Evolutionary conservation across 1,284 basidiomycete genomes (phyloP).

Genomic region (Cryptococcus sp.): DNA sequence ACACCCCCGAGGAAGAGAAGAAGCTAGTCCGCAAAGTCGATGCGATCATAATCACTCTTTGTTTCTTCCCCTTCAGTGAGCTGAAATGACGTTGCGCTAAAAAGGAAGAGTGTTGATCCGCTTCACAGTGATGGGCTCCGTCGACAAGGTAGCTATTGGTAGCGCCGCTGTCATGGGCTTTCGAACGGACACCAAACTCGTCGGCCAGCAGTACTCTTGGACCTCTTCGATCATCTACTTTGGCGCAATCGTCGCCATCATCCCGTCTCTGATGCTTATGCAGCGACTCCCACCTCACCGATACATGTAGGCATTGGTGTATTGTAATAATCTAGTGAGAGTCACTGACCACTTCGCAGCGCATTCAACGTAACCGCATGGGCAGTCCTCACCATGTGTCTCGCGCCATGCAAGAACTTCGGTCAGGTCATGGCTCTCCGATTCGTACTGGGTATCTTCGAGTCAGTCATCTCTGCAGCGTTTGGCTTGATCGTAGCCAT

Average conservation of each 20-base stretch:
- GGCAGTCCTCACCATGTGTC: slow-evolving; percentile 16
- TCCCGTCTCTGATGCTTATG: slow-evolving; percentile 28
- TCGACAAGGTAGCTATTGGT: slow-evolving; percentile 24
- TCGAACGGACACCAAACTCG: slow-evolving; percentile 17
- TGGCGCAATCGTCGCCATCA: slow-evolving; percentile 17
- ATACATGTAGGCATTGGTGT: slow-evolving; percentile 1
- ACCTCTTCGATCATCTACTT: slow-evolving; percentile 18
- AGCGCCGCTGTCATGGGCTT: slow-evolving; percentile 22
- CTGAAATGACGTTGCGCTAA: background rate
- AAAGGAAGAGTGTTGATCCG: background rate
- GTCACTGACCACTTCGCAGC: slow-evolving; percentile 9
- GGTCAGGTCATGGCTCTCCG: background rate
- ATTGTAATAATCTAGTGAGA: background rate
- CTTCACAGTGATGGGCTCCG: slow-evolving; percentile 15
- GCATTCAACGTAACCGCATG: slow-evolving; percentile 25
- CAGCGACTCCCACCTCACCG: slow-evolving; percentile 17
- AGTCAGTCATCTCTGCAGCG: background rate
- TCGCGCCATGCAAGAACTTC: background rate
- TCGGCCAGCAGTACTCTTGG: slow-evolving; percentile 24
- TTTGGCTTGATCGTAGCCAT: background rate
- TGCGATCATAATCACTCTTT: slow-evolving; percentile 24
- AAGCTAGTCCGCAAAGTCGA: slow-evolving; percentile 30
- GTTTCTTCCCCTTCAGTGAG: slow-evolving; percentile 26
- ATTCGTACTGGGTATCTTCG: slow-evolving; percentile 16
- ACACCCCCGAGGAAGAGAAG: slow-evolving; percentile 19